Conservation (phyloP, 176 grass and related monocot species). For the Canna indica region DNA sequence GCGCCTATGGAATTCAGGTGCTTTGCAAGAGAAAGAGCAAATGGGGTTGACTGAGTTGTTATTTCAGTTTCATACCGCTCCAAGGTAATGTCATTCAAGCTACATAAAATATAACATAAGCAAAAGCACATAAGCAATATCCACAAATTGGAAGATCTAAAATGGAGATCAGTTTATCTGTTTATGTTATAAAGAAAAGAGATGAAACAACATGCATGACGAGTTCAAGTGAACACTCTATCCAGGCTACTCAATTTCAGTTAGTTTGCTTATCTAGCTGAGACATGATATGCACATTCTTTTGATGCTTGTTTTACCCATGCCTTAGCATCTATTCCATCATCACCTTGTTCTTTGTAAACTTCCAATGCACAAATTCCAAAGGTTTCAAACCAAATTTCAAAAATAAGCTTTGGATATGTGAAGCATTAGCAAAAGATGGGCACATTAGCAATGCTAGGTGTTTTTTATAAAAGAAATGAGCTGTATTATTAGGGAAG, state of each 20-base stretch:
- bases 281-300: background rate
- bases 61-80: slow-evolving; percentile 75
- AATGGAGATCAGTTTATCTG: background rate
- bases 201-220: background rate
- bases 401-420: background rate
- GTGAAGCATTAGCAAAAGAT: no score
- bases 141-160: background rate
- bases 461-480: no score
- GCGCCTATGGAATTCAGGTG: slow-evolving; percentile 77
- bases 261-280: background rate
- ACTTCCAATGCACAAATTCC: background rate
- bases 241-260: background rate
- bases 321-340: background rate
- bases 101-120: slow-evolving; percentile 34
- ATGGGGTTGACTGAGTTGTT: slow-evolving; percentile 62
- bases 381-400: background rate
- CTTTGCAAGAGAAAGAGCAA: slow-evolving; percentile 70
- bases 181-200: background rate
- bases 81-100: slow-evolving; percentile 56
- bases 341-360: background rate
- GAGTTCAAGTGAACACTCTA: background rate
- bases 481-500: no score
- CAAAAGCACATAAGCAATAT: slow-evolving; percentile 12
- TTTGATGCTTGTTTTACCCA: background rate
- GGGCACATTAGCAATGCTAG: no score